phyloP scores from a whole-genome alignment of 805 yeast genomes.

The Saturnispora kantuleensis region DNA sequence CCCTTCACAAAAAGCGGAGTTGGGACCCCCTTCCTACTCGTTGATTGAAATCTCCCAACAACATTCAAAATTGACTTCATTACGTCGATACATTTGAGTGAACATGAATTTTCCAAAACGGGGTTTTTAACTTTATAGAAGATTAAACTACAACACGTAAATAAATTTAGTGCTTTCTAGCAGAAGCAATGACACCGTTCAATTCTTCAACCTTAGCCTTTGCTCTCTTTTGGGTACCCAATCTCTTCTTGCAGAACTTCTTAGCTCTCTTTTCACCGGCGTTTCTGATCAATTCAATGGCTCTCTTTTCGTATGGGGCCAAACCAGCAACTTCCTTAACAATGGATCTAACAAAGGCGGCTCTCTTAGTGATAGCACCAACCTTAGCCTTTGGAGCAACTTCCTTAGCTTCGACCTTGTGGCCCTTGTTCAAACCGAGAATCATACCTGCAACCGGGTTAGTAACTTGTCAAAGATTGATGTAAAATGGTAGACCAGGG shows the following conservation, averaged over 20 bases:
- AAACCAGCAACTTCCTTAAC: constrained; percentile 97
- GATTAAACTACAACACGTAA: not conserved
- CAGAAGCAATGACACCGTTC: constrained; percentile 90
- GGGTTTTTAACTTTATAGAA: not conserved
- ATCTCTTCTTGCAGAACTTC: constrained; percentile 99
- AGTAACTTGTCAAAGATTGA: not conserved
- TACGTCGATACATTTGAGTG: too few relatives aligned
- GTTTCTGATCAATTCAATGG: constrained; percentile 98
- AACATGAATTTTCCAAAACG: too few relatives aligned
- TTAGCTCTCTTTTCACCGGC: constrained; percentile 99
- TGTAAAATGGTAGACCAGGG: too few relatives aligned
- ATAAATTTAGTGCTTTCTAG: constrained; percentile 73
- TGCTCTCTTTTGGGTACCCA: constrained; percentile 99
- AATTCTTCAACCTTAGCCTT: constrained; percentile 99
- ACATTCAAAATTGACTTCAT: not conserved
- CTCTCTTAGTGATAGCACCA: constrained; percentile 91
- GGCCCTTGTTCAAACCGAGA: constrained; percentile 99
- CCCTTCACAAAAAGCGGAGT: constrained; percentile 20
- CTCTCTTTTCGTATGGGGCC: constrained; percentile 99
- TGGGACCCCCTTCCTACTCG: not conserved
- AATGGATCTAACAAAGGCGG: constrained; percentile 87
- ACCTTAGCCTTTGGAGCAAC: constrained; percentile 77
- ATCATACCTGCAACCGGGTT: constrained; percentile 59
- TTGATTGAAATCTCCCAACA: not conserved
- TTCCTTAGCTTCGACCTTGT: constrained; percentile 81